phyloP scores from a whole-genome alignment of 2,329 filamentous ascomycete genomes.

The Aspergillus sp. region DNA sequence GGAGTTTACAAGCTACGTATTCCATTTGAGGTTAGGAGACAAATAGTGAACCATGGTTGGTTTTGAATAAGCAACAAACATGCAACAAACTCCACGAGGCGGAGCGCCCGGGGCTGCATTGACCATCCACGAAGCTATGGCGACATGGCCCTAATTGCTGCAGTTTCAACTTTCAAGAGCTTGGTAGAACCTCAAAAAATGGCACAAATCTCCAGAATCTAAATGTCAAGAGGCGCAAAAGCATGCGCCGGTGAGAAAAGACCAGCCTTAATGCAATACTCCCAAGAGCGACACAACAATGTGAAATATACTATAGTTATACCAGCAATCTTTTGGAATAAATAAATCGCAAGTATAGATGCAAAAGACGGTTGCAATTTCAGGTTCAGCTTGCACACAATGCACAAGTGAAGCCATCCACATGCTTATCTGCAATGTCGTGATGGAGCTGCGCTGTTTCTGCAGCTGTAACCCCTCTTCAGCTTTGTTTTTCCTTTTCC shows the following conservation, averaged over 20 bases:
- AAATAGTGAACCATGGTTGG: too few relatives aligned
- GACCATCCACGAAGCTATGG: too few relatives aligned
- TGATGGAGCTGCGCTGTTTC: background rate
- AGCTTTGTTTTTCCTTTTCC: background rate
- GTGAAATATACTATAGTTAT: background rate
- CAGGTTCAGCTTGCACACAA: background rate
- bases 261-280: background rate
- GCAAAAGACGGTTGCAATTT: background rate
- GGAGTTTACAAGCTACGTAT: too few relatives aligned
- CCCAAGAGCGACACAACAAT: background rate
- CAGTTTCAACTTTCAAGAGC: too few relatives aligned
- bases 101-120: too few relatives aligned
- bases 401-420: background rate
- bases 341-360: background rate
- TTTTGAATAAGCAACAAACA: too few relatives aligned
- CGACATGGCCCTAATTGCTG: too few relatives aligned
- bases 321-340: background rate
- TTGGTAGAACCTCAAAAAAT: too few relatives aligned
- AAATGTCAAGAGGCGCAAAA: background rate
- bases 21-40: too few relatives aligned
- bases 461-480: background rate
- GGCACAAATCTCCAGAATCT: too few relatives aligned
- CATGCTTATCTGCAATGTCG: background rate
- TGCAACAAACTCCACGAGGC: too few relatives aligned
- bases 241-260: background rate